Base-by-base conservation (phyloP, 495 filamentous ascomycete genomes). In the Trichoderma erinaceum region DNA sequence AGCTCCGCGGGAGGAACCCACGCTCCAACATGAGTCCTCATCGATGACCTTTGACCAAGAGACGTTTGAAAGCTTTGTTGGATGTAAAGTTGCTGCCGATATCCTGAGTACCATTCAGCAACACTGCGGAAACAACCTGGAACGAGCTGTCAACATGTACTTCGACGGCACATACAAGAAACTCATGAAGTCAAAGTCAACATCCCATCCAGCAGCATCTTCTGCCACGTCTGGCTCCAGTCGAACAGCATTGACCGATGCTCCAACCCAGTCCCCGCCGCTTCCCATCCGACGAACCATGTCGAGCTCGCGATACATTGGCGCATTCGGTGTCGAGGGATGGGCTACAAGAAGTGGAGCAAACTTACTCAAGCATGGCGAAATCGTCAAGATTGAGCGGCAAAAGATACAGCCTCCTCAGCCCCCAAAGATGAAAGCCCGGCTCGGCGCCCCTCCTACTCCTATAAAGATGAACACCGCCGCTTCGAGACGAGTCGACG, bases 91-190 rank as follows among this genome's bases (percentile, higher is more conserved):
- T n/a, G 72, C 83, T 12, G 64, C 75, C 0, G 80, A 85, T 23
- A 75, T 81, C 1, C 73, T 92, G 21, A 69, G 75, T 8, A 77
- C 78, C 18, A 83, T 93, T 38, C 80, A 78, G 41, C 74, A 81
- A n/a, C 80, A 82, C n/a, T 86, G 89, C 16, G 85, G 83, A 5
- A 81, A 85, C 68, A 79, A 88, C 68, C 74, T 92, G 11, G 86
- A 90, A 73, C 79, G 83, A 71, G 90, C 90, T 8, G 84, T 93
- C 67, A 90, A 91, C 71, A 90, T 97, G 79, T 99, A 93, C 73
- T 89, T 97, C 64, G 95, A 99, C 71, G 94, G 93, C 16, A 97
- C 93, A 6, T 97, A 92, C 92, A 93, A 89, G 71, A 85, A 75
- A 1, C 71, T 80, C 18, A 73, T 75, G 65, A 67, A 67, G 16